phyloP scores from a whole-genome alignment of 441 rosid genomes.

The Jatropha podagrica region DNA sequence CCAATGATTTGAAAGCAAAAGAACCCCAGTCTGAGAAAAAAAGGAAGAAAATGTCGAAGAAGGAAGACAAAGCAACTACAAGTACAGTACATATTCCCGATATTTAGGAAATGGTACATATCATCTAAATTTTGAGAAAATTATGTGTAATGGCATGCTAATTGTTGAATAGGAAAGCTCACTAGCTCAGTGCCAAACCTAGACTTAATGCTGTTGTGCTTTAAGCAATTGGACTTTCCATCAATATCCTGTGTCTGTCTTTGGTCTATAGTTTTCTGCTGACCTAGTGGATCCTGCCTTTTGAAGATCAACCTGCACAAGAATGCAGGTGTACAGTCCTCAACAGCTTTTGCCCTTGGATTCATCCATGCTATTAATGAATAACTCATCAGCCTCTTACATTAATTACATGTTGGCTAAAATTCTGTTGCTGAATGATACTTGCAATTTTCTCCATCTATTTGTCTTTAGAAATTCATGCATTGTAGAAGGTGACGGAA shows the following conservation, averaged over 20 bases:
- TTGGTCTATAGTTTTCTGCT: neutral
- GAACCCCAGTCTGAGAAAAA: conserved; percentile 75
- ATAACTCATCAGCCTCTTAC: neutral
- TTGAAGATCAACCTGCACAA: neutral
- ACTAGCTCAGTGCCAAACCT: neutral
- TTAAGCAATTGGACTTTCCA: neutral
- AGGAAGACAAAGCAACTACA: conserved; percentile 44
- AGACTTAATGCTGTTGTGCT: neutral
- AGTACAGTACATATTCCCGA: conserved; percentile 41
- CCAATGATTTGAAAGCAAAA: conserved; percentile 61
- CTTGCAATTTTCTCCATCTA: neutral
- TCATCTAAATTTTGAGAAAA: conserved; percentile 3
- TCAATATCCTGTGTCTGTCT: neutral
- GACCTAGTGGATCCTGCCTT: neutral
- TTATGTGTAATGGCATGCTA: neutral
- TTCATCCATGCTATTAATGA: neutral
- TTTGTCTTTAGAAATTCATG: neutral
- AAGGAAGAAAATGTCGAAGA: conserved; percentile 57
- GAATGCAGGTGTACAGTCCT: neutral
- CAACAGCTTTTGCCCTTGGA: neutral
- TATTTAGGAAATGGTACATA: conserved; percentile 23
- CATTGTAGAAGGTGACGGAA: too few relatives aligned
- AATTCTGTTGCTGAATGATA: neutral
- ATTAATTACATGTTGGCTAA: neutral
- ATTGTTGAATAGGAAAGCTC: neutral